Conservation (phyloP, 2,329 filamentous ascomycete genomes). For the Diaporthe nobilis region DNA sequence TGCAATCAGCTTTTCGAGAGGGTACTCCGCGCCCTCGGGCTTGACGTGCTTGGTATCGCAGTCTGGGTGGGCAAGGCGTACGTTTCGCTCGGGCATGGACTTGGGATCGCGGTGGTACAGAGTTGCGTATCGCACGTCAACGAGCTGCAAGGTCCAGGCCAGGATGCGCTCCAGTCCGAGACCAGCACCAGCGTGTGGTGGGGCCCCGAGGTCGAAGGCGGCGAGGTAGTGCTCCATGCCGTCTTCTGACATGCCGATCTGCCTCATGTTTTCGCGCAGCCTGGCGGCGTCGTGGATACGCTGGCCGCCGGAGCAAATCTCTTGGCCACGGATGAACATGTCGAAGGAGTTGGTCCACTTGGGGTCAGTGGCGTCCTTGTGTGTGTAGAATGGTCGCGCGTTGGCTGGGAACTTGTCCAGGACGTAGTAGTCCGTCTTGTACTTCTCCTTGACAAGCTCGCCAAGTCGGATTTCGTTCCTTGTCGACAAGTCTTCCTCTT, state of each 20-base stretch:
- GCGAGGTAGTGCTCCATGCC: constrained; percentile 92
- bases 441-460: constrained; percentile 87
- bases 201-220: constrained; percentile 89
- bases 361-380: constrained; percentile 81
- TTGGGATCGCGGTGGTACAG: constrained; percentile 91
- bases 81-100: constrained; percentile 79
- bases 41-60: constrained; percentile 77
- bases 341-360: constrained; percentile 92
- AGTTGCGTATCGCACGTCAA: constrained; percentile 90
- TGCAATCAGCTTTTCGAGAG: constrained; percentile 88
- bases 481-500: constrained; percentile 86
- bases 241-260: constrained; percentile 81
- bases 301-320: constrained; percentile 92
- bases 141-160: constrained; percentile 87
- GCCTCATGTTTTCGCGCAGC: constrained; percentile 83
- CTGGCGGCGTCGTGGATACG: constrained; percentile 87
- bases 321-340: constrained; percentile 93
- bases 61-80: constrained; percentile 85
- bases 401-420: constrained; percentile 91
- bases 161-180: constrained; percentile 91
- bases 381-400: constrained; percentile 92
- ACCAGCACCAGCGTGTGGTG: constrained; percentile 90
- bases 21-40: constrained; percentile 57
- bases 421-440: constrained; percentile 91
- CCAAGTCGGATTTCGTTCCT: constrained; percentile 90